Evolutionary conservation across 345 rosid species (phyloP).

Genomic region (Aquilaria sinensis): DNA sequence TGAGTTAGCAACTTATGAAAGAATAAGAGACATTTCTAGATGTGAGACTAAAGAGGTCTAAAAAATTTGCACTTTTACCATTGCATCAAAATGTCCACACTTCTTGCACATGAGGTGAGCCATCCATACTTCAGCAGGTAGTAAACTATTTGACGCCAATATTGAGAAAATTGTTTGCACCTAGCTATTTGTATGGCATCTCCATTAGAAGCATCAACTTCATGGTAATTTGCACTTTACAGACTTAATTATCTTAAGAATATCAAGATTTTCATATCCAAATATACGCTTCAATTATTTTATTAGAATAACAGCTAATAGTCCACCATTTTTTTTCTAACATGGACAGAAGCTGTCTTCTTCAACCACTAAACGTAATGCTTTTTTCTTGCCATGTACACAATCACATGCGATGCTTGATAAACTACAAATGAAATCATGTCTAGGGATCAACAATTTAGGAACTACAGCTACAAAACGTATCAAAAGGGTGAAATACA

Average conservation of each 20-base stretch:
- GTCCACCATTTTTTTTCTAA: constrained; percentile 72
- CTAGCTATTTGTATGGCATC: not conserved
- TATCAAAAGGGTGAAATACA: not conserved
- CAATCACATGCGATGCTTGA: constrained; percentile 44
- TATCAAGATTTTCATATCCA: too few relatives aligned
- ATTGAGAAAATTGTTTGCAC: not conserved
- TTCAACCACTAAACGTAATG: constrained; percentile 94
- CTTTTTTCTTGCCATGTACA: constrained; percentile 86
- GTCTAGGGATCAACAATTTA: constrained; percentile 13
- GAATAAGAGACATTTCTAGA: too few relatives aligned
- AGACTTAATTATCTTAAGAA: too few relatives aligned
- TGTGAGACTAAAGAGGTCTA: not conserved
- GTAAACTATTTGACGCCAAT: constrained; percentile 5
- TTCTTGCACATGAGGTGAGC: constrained; percentile 85
- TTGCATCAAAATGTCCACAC: constrained; percentile 74
- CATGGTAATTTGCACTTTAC: too few relatives aligned
- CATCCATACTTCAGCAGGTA: constrained; percentile 82
- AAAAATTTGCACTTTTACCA: constrained; percentile 11
- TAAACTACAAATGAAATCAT: constrained; percentile 37
- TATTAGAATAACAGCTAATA: not conserved
- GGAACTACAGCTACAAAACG: not conserved
- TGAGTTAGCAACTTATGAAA: too few relatives aligned
- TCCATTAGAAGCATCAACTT: too few relatives aligned
- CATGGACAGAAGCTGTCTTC: constrained; percentile 68
- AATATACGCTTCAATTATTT: too few relatives aligned